Evolutionary conservation across 768 basidiomycete genomes (phyloP), one percentile per base, ranked within the genome.

Genomic region (Rhizopogon vinicolor): DNA sequence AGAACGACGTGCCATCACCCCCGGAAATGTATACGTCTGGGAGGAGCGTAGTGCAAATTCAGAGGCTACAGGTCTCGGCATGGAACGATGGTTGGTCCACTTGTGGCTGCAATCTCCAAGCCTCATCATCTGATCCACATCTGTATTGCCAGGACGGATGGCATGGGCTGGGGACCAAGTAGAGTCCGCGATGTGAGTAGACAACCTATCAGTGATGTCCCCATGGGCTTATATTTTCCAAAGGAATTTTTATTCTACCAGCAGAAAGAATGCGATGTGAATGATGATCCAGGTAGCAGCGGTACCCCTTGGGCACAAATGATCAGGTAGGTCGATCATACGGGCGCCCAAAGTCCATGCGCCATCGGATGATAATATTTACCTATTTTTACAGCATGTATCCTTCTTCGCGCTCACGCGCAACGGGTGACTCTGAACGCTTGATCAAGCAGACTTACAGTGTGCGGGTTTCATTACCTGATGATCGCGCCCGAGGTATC

Each of bases 11-110:
- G 81, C 81, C 16, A 87, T 93, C 63, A 61, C 77, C 16, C 80
- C 90, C 0, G 90, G 90, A 25, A 89, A 89, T 61, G 87, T 91
- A 22, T 92, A 91, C 62, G 87, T 92, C 58, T 93, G 91, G 90
- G 90, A 93, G 66, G 90, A 93, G 62, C 86, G 89, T 58, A 87
- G 87, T 25, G 87, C 89, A 7, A 89, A 87, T 65, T 84, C 86
- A n/a, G 89, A 90, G 65, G 76, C 79, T 51, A 88, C 89, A 9
- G 90, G 90, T 13, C 80, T 91, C 45, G 90, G 90, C 39, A 93
- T 93, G 86, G 91, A 92, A 62, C 78, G 90, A 69, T 91, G 91
- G 86, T 83, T 63, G 39, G 74, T 66, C 43, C 33, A 28, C 48
- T 18, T 39, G n/a, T 46, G 28, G 19, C 25, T 22, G 18, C 7